These are phyloP conservation scores for Papiliotrema nemorosa DNA, from an alignment of 1,284 basidiomycete species.

Conservation along the genomic window DNA sequence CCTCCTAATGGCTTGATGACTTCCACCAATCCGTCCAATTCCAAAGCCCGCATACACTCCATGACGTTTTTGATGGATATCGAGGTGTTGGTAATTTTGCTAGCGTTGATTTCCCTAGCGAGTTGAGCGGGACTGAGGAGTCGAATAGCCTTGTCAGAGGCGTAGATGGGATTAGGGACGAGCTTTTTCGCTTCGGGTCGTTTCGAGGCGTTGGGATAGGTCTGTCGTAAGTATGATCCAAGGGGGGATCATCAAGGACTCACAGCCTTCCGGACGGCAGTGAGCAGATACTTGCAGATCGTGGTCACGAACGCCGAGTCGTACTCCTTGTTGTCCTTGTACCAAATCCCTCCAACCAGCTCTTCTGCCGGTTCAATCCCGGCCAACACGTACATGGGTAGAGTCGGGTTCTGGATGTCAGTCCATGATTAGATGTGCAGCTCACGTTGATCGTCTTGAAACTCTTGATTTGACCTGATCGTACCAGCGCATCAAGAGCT, in stretches of 20 bases:
- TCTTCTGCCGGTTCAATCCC: conserved; percentile 44
- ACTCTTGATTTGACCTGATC: conserved; percentile 40
- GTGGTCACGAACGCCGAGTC: conserved; percentile 42
- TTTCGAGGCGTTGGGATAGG: background rate
- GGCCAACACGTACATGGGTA: conserved; percentile 38
- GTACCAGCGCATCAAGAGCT: conserved; percentile 37
- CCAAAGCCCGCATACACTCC: conserved; percentile 46
- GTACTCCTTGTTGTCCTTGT: conserved; percentile 44
- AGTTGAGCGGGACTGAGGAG: conserved; percentile 36
- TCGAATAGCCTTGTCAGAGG: conserved; percentile 27
- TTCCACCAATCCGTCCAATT: conserved; percentile 46
- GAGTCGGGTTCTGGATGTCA: conserved; percentile 37
- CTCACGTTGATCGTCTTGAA: conserved; percentile 46
- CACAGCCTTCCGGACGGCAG: conserved; percentile 31
- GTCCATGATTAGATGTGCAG: conserved; percentile 1
- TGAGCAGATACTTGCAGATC: conserved; percentile 30
- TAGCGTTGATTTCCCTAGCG: conserved; percentile 28
- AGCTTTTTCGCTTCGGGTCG: background rate
- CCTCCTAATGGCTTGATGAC: conserved; percentile 44
- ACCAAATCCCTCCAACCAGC: conserved; percentile 48
- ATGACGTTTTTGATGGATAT: conserved; percentile 46
- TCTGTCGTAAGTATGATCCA: conserved; percentile 2
- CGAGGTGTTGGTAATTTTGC: conserved; percentile 26
- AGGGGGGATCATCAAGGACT: conserved; percentile 8
- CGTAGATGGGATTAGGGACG: conserved; percentile 32